These are phyloP conservation scores for Yamadazyma jaroonii DNA, from an alignment of 1,139 yeast species.

Conservation along the genomic window DNA sequence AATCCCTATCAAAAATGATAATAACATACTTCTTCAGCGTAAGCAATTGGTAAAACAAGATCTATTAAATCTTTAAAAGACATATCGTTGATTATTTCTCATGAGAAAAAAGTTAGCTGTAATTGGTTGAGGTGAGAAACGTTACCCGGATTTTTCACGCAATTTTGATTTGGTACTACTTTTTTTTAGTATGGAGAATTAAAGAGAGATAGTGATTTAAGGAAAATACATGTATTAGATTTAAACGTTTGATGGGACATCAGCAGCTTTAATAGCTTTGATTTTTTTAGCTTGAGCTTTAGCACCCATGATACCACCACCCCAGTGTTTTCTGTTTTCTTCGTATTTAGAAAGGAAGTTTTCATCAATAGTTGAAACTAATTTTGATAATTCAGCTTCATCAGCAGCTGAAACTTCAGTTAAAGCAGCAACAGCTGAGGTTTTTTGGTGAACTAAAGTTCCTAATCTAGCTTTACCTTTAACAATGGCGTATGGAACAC, in stretches of 20 bases:
- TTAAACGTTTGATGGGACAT: slow-evolving; percentile 17
- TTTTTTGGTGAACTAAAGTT: slow-evolving; percentile 94
- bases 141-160: slow-evolving; percentile 9
- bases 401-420: slow-evolving; percentile 93
- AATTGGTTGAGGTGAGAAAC: slow-evolving; percentile 20
- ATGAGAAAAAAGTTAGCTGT: slow-evolving; percentile 24
- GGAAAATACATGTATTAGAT: slow-evolving; percentile 1
- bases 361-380: slow-evolving; percentile 87
- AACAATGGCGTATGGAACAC: slow-evolving; percentile 97
- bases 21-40: slow-evolving; percentile 72
- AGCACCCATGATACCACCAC: slow-evolving; percentile 98
- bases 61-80: slow-evolving; percentile 80
- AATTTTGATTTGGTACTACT: neutral
- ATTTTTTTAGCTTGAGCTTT: slow-evolving; percentile 77
- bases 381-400: slow-evolving; percentile 89
- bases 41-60: slow-evolving; percentile 78
- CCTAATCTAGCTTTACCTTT: slow-evolving; percentile 99
- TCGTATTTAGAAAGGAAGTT: slow-evolving; percentile 93
- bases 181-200: neutral
- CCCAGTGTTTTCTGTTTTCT: slow-evolving; percentile 97
- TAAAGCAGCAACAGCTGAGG: slow-evolving; percentile 94
- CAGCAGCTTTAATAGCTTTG: slow-evolving; percentile 43
- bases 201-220: neutral
- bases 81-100: slow-evolving; percentile 22
- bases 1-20: no score